Evolutionary conservation across 2,329 filamentous ascomycete species (phyloP).

Genomic region (Periconia sp.): DNA sequence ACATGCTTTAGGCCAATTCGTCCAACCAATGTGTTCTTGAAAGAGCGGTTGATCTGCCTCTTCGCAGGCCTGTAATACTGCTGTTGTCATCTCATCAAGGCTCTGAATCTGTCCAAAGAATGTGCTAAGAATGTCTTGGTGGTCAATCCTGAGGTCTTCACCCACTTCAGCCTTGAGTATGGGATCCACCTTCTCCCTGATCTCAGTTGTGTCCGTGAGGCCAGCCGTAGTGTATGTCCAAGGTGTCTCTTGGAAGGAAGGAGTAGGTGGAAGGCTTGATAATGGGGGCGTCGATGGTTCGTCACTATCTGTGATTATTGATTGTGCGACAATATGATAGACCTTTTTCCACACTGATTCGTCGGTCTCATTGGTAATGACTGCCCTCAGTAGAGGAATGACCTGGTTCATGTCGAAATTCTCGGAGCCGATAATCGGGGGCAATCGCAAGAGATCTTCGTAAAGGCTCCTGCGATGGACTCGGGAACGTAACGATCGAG

Average conservation of each 20-base stretch:
- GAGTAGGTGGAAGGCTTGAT: constrained; percentile 12
- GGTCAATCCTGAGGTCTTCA: constrained; percentile 11
- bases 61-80: constrained; percentile 11
- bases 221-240: constrained; percentile 7
- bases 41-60: constrained; percentile 8
- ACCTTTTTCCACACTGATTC: constrained; percentile 24
- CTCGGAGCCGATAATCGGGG: constrained; percentile 2
- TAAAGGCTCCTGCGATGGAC: constrained; percentile 16
- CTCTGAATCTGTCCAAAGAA: constrained; percentile 11
- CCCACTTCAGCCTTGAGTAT: constrained; percentile 14
- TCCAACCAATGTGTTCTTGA: constrained; percentile 25
- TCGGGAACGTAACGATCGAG: constrained; percentile 14
- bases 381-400: constrained; percentile 22
- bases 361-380: constrained; percentile 5
- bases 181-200: constrained; percentile 10
- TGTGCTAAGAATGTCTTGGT: constrained; percentile 8
- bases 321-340: constrained; percentile 18
- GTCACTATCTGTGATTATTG: constrained; percentile 5
- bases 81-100: constrained; percentile 9
- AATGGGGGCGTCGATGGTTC: constrained; percentile 20
- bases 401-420: constrained; percentile 21
- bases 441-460: constrained; percentile 20
- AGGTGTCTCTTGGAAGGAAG: constrained; percentile 9
- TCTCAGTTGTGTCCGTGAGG: constrained; percentile 12
- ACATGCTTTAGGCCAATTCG: constrained; percentile 31